Percentiles rank a stretch among this genome's conserved stretches.
Conservation (phyloP, 2,329 filamentous ascomycete genomes). For the Cladobotryum protrusum region DNA sequence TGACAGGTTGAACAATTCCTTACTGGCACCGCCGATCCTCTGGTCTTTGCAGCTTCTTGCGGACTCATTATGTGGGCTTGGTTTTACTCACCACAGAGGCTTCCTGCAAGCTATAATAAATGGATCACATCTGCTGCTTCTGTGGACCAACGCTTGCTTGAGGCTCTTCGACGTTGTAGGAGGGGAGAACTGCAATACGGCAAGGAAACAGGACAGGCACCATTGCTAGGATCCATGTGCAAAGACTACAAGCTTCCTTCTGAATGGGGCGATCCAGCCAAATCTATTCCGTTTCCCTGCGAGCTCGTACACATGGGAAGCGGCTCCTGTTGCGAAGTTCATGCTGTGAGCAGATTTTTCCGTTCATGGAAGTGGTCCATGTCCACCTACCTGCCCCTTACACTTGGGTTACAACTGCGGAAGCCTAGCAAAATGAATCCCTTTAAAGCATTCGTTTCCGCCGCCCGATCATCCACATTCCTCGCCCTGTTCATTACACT, state of each 20-base stretch:
- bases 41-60: slow-evolving; percentile 65
- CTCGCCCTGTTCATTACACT: slow-evolving; percentile 69
- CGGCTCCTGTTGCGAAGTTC: slow-evolving; percentile 67
- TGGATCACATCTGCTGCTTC: slow-evolving; percentile 77
- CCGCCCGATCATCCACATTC: slow-evolving; percentile 68
- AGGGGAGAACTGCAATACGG: slow-evolving; percentile 64
- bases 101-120: slow-evolving; percentile 69
- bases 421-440: slow-evolving; percentile 40
- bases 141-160: slow-evolving; percentile 67
- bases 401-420: slow-evolving; percentile 55
- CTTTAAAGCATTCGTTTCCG: slow-evolving; percentile 51
- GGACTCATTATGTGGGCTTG: slow-evolving; percentile 84
- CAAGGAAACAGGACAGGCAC: slow-evolving; percentile 62
- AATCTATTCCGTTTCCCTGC: slow-evolving; percentile 69
- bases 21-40: slow-evolving; percentile 50
- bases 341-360: slow-evolving; percentile 62
- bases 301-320: slow-evolving; percentile 77
- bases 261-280: slow-evolving; percentile 66
- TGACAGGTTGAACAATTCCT: slow-evolving; percentile 27
- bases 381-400: slow-evolving; percentile 70
- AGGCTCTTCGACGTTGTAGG: slow-evolving; percentile 63
- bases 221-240: slow-evolving; percentile 66
- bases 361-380: slow-evolving; percentile 69
- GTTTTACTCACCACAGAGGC: slow-evolving; percentile 67
- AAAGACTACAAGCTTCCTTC: slow-evolving; percentile 61